Evolutionary conservation across 148 eudicot species (phyloP).

Genomic region (Vaccinium vitisidaea): DNA sequence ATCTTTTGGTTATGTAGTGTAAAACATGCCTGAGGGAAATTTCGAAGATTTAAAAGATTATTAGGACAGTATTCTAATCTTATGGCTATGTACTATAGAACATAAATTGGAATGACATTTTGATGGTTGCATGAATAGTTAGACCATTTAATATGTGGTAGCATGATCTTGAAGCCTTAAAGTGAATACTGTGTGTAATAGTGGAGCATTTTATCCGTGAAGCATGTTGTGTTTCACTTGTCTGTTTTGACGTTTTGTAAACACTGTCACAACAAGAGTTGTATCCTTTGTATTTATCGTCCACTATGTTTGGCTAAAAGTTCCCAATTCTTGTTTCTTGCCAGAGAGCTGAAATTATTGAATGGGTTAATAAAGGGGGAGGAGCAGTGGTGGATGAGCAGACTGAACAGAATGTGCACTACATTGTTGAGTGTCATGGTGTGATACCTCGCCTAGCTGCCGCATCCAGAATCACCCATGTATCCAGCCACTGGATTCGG

Average conservation of each 20-base stretch:
- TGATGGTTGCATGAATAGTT: background rate
- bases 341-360: conserved; percentile 77
- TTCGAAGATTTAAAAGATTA: background rate
- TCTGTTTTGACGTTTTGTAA: conserved; percentile 1
- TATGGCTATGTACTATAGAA: background rate
- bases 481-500: conserved; percentile 87
- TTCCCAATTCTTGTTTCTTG: conserved; percentile 16
- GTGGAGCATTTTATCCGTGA: background rate
- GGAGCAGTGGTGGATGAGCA: conserved; percentile 59
- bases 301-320: background rate
- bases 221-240: background rate
- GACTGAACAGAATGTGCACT: conserved; percentile 45
- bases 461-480: conserved; percentile 38
- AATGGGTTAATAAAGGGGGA: conserved; percentile 84
- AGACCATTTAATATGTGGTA: background rate
- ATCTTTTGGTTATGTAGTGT: background rate
- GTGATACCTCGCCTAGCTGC: conserved; percentile 32
- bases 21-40: background rate
- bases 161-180: conserved; percentile 8
- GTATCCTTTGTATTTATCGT: background rate
- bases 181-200: background rate
- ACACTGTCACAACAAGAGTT: background rate
- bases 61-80: background rate
- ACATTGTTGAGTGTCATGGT: conserved; percentile 78
- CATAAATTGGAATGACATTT: background rate